Evolutionary conservation across 2,329 filamentous ascomycete genomes (phyloP).

Genomic region (Pseudonectria buxi): DNA sequence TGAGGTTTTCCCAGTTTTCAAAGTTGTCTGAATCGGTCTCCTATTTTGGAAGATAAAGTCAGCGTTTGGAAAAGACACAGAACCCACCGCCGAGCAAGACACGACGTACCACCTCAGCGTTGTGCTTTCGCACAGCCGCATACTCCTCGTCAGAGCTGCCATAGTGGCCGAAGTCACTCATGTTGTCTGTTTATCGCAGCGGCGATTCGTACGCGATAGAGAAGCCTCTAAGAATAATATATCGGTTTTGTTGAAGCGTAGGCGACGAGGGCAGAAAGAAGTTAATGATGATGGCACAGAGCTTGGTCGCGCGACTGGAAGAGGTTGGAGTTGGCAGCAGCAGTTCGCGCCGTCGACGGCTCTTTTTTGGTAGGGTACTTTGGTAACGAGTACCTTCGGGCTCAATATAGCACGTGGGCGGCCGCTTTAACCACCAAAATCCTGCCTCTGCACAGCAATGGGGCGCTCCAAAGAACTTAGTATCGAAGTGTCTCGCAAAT

Average conservation of each 20-base stretch:
- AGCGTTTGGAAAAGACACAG: conserved; percentile 10
- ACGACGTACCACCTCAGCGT: conserved; percentile 61
- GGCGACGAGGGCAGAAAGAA: conserved; percentile 1
- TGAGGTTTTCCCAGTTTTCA: conserved; percentile 88
- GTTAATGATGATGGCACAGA: conserved; percentile 16
- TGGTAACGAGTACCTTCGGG: background rate
- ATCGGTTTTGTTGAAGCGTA: background rate
- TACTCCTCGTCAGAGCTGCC: conserved; percentile 75
- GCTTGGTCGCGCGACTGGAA: conserved; percentile 20
- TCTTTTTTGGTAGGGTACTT: conserved; percentile 6
- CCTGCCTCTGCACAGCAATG: too few relatives aligned
- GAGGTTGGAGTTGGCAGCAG: conserved; percentile 20
- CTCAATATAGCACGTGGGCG: background rate
- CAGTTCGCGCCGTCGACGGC: conserved; percentile 8
- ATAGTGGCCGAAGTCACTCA: conserved; percentile 66
- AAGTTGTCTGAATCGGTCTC: conserved; percentile 79
- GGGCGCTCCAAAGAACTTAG: too few relatives aligned
- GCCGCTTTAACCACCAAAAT: too few relatives aligned
- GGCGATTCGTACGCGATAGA: conserved; percentile 5
- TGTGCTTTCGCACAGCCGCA: conserved; percentile 71
- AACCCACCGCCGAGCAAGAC: background rate
- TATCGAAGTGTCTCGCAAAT: conserved; percentile 4
- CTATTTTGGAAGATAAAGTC: conserved; percentile 27
- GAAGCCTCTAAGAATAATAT: conserved; percentile 2
- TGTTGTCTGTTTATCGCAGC: conserved; percentile 28